A percentile compares a stretch with the other conserved stretches of the same genome.
Conservation (phyloP, 352 stramenopile genomes). For the Phytophthora constricta region DNA sequence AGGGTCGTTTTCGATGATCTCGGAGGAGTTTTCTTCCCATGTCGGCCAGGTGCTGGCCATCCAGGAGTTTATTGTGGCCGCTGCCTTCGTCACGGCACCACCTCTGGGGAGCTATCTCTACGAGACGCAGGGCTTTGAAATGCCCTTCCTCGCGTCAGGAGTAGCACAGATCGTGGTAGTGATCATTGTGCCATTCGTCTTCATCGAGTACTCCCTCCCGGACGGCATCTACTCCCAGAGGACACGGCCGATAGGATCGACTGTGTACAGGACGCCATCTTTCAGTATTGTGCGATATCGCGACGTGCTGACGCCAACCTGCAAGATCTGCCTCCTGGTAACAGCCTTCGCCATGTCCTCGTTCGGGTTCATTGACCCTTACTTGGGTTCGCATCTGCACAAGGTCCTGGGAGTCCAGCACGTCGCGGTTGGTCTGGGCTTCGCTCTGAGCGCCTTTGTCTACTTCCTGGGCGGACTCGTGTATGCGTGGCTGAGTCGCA, state of each 20-base stretch:
- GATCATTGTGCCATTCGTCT: conserved; percentile 71
- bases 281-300: conserved; percentile 51
- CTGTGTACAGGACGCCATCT: conserved; percentile 29
- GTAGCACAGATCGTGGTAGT: conserved; percentile 66
- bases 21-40: conserved; percentile 62
- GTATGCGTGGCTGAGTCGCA: conserved; percentile 69
- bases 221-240: conserved; percentile 59
- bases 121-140: conserved; percentile 55
- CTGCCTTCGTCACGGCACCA: conserved; percentile 66
- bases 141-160: conserved; percentile 68
- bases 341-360: conserved; percentile 71
- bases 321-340: conserved; percentile 49
- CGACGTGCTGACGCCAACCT: conserved; percentile 66
- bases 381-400: conserved; percentile 66
- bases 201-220: conserved; percentile 78
- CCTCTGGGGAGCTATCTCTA: conserved; percentile 66
- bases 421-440: conserved; percentile 66
- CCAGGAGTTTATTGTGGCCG: conserved; percentile 73
- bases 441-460: conserved; percentile 68
- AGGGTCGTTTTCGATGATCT: conserved; percentile 70
- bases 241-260: conserved; percentile 16
- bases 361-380: conserved; percentile 79
- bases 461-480: conserved; percentile 66
- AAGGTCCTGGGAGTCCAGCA: conserved; percentile 64
- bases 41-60: conserved; percentile 64